A percentile compares a stretch with the other conserved stretches of the same genome.
phyloP scores from a whole-genome alignment of 1,284 basidiomycete genomes.

The Pisolithus thermaeus region DNA sequence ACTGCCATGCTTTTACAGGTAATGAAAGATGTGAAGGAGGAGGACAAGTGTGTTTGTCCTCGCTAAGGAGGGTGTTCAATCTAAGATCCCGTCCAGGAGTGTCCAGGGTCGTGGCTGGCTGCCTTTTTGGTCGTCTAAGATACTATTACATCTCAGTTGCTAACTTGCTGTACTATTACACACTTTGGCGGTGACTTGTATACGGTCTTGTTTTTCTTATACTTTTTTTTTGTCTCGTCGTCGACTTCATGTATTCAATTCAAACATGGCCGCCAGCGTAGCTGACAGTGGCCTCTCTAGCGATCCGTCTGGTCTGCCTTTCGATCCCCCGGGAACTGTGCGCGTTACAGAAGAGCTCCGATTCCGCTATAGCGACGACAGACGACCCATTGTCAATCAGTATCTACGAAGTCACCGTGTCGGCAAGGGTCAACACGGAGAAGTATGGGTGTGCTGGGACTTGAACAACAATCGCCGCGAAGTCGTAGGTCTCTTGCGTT shows the following conservation, averaged over 20 bases:
- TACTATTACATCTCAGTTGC: not conserved
- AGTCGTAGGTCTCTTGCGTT: constrained; percentile 32
- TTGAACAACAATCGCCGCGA: constrained; percentile 35
- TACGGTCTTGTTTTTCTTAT: constrained; percentile 4
- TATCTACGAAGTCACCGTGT: constrained; percentile 67
- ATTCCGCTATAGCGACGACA: constrained; percentile 32
- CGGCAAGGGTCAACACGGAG: constrained; percentile 78
- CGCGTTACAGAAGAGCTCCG: constrained; percentile 54
- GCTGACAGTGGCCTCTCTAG: constrained; percentile 13
- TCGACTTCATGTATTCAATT: constrained; percentile 23
- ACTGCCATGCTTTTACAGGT: constrained; percentile 38
- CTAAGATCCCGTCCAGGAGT: constrained; percentile 19
- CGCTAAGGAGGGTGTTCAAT: constrained; percentile 23
- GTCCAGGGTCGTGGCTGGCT: constrained; percentile 20
- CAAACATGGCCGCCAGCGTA: constrained; percentile 21
- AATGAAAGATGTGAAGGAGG: constrained; percentile 62
- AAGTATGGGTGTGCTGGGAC: constrained; percentile 70
- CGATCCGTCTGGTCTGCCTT: constrained; percentile 27
- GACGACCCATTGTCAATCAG: constrained; percentile 66
- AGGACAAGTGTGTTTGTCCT: constrained; percentile 60
- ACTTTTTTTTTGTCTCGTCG: constrained; percentile 3
- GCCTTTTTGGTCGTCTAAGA: constrained; percentile 1
- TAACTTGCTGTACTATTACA: not conserved
- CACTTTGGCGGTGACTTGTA: not conserved
- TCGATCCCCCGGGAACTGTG: constrained; percentile 45